phyloP scores from a whole-genome alignment of 352 stramenopile species.

The Phytophthora chlamydospora region DNA sequence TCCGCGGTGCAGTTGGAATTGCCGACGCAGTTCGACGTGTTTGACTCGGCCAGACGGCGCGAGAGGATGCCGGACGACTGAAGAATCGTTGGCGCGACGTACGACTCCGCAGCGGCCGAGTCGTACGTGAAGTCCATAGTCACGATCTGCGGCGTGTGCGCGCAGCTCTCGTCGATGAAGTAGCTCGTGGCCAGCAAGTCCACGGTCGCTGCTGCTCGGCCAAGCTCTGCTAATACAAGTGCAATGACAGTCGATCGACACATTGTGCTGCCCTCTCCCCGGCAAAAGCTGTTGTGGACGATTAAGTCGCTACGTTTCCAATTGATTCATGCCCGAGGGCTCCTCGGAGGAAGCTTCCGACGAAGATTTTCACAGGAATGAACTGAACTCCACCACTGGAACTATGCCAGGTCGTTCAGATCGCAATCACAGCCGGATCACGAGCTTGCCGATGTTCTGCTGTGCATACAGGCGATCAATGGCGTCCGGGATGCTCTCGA shows the following conservation, averaged over 20 bases:
- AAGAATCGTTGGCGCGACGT: conserved; percentile 6
- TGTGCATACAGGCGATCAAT: conserved; percentile 69
- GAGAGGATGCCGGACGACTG: conserved; percentile 14
- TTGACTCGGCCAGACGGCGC: conserved; percentile 3
- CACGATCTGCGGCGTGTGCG: conserved; percentile 5
- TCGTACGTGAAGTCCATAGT: conserved; percentile 23
- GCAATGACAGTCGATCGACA: neutral
- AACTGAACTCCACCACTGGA: conserved; percentile 1
- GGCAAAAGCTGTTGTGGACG: conserved; percentile 3
- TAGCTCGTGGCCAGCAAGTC: conserved; percentile 20
- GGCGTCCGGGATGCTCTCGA: conserved; percentile 60
- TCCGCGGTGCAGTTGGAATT: conserved; percentile 6
- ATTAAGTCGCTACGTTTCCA: conserved; percentile 8
- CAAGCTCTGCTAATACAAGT: neutral
- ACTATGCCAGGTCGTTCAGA: neutral
- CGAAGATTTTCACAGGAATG: neutral
- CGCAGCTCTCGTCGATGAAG: conserved; percentile 7
- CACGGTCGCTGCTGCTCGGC: neutral
- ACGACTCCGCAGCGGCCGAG: conserved; percentile 1
- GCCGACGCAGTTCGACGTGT: conserved; percentile 2
- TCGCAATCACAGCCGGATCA: conserved; percentile 50
- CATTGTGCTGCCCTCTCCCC: neutral
- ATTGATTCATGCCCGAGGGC: conserved; percentile 4
- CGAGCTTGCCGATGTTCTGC: conserved; percentile 83
- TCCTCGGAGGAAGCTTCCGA: too few species aligned